Base-by-base conservation (phyloP, 768 basidiomycete species). In the Saitozyma sp. region DNA sequence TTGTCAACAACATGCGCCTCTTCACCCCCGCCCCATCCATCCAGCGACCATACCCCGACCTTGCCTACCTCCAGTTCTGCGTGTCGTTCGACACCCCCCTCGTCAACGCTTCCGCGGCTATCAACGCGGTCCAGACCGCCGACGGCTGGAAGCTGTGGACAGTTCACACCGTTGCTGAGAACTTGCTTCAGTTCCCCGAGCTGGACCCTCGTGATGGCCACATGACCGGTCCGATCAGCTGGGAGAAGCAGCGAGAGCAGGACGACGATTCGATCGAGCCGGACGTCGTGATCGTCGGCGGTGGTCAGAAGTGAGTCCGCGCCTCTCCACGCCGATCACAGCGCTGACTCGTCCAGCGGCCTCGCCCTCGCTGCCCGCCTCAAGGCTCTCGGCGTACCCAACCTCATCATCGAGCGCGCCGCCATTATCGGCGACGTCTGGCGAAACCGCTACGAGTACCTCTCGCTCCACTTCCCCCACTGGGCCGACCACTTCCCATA, bases 331-430 rank as follows among this genome's bases (percentile, higher is more conserved):
- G 29, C 2, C 29, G 29, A 29, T 29, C 29, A 29, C 29, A 29
- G 29, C 29, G 29, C 29, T 29, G 29, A 29, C 29, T 29, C 29
- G 29, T 29, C 2, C 29, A 29, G 29, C 63, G 89, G 88, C 2
- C 78, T 86, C 40, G 83, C 82, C 9, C 66, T 85, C 2, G 87
- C 88, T 0, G 87, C 87, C 1, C 81, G 87, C 9, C 81, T 88
- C 55, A 86, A 86, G 68, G 82, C 80, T 43, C 79, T 89, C 37
- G 84, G 83, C 16, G 76, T 89, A 13, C 68, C 81, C 1, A 78
- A 83, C 0, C 78, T 91, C 9, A 77, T 90, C 13, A 78, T 90
- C 51, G 89, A 91, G 70, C 41, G 46, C 16, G 60, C 64, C 38
- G n/a, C 50, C 3, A 61, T 69, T 6, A 63, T 77, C 42, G 76